phyloP scores from a whole-genome alignment of 352 stramenopile species.

The Globisporangium rhizosaccharum region DNA sequence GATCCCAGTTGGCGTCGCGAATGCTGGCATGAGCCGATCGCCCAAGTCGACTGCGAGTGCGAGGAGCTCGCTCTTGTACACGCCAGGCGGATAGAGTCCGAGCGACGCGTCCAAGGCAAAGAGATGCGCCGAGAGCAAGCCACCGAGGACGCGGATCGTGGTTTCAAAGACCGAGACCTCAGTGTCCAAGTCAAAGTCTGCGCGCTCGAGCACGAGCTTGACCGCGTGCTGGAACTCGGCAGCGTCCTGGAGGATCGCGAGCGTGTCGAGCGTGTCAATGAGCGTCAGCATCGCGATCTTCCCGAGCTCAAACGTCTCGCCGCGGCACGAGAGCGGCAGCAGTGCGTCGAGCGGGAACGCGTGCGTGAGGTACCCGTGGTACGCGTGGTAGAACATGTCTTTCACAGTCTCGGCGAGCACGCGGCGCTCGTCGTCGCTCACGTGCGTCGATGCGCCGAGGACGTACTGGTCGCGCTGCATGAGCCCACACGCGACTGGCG shows the following conservation, averaged over 20 bases:
- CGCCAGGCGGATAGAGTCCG: conserved; percentile 43
- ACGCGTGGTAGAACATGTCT: conserved; percentile 90
- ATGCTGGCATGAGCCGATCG: conserved; percentile 93
- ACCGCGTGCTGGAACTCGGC: conserved; percentile 72
- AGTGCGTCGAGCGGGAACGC: conserved; percentile 84
- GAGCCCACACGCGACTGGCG: conserved; percentile 62
- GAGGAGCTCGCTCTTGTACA: conserved; percentile 92
- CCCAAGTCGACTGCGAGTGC: conserved; percentile 93
- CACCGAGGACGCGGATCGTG: conserved; percentile 89
- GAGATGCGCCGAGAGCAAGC: conserved; percentile 87
- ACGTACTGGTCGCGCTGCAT: conserved; percentile 71
- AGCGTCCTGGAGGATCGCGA: conserved; percentile 80
- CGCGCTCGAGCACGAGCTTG: conserved; percentile 42
- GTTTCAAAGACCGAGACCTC: conserved; percentile 93
- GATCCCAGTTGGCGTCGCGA: conserved; percentile 94
- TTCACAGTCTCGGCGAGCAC: conserved; percentile 59
- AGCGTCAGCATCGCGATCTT: conserved; percentile 86
- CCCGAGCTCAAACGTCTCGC: conserved; percentile 69
- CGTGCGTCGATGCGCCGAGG: conserved; percentile 33
- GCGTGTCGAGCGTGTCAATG: conserved; percentile 89
- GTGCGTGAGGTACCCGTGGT: conserved; percentile 78
- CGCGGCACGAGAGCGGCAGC: conserved; percentile 59
- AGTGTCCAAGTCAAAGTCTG: conserved; percentile 81
- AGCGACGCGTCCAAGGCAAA: conserved; percentile 59
- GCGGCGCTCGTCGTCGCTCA: conserved; percentile 51